Evolutionary conservation across 805 yeast genomes (phyloP), one percentile per base, ranked within the genome.

Genomic region (Metschnikowia sp.): DNA sequence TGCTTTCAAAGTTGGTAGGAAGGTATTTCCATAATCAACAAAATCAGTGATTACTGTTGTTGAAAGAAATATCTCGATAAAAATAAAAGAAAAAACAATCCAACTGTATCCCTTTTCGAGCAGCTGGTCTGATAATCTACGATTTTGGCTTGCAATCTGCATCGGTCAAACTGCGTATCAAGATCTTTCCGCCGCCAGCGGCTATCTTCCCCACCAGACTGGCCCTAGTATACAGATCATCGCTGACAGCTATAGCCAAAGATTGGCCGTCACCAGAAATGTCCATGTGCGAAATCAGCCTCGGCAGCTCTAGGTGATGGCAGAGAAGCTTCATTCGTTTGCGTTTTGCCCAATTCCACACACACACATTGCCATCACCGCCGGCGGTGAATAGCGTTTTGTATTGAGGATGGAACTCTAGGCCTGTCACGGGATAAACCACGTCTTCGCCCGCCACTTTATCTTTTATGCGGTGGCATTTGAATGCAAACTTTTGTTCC

Each of bases 401-500:
- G 43, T 64, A 51, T 12, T 43, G 42, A 1, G 70, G 66, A 43
- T 75, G 71, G 50, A 78, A 76, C 5, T 66, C 69, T 3, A 80
- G 56, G 2, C 76, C 67, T 43, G 80, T 79, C 8, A 80, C 80
- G 1, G 84, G 81, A 41, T 68, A 71, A 10, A 78, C 84, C n/a
- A 39, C 13, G 33, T 76, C 63, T 48, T 81, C 87, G 37, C 72
- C 79, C 4, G 67, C 55, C 2, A 47, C 42, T 38, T 61, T 57
- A 43, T 73, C 70, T 39, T 71, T 63, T 28, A 52, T 47, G 31
- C 96, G 66, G 63, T 89, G 97, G 51, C 96, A 84, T 58, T 88
- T 82, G 72, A 89, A 89, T 0, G 96, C 92, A 62, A 83, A 90
- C 47, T 70, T 66, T 1, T 63, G 54, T 43, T 68, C 76, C 48